Evolutionary conservation across 495 filamentous ascomycete species (phyloP).

Genomic region (Hypoxylon lienhwacheense): DNA sequence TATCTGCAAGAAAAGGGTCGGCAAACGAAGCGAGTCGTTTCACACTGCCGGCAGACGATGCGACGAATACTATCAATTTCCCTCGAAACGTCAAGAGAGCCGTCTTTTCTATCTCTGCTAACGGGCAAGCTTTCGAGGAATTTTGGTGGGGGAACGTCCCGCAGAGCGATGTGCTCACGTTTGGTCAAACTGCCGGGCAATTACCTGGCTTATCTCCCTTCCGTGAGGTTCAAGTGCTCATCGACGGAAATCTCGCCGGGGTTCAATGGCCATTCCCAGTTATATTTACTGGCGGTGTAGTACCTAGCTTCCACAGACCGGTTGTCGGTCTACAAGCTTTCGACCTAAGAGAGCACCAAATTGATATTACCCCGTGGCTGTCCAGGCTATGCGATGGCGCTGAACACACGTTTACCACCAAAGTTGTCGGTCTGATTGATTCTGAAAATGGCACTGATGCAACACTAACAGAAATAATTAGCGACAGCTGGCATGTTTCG

Average conservation of each 20-base stretch:
- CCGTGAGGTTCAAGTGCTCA: constrained; percentile 78
- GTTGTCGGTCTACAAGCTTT: constrained; percentile 83
- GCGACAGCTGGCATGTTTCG: constrained; percentile 75
- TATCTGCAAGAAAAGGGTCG: constrained; percentile 62
- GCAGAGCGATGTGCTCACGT: constrained; percentile 61
- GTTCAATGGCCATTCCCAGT: constrained; percentile 83
- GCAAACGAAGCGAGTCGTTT: constrained; percentile 65
- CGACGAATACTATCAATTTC: constrained; percentile 59
- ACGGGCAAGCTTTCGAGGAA: constrained; percentile 76
- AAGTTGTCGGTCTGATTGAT: constrained; percentile 64
- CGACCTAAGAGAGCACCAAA: constrained; percentile 77
- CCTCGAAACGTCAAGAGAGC: constrained; percentile 68
- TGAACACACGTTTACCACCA: constrained; percentile 71
- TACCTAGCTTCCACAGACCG: constrained; percentile 77
- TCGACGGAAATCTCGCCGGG: constrained; percentile 75
- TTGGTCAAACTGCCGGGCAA: constrained; percentile 54
- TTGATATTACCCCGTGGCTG: constrained; percentile 80
- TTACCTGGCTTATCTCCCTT: constrained; percentile 75
- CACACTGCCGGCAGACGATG: constrained; percentile 63
- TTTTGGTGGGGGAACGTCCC: constrained; percentile 89
- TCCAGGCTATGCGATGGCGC: constrained; percentile 65
- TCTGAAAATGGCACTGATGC: constrained; percentile 37
- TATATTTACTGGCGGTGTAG: constrained; percentile 85
- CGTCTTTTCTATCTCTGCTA: constrained; percentile 75
- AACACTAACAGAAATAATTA: constrained; percentile 60